Percentiles rank a stretch among this genome's conserved stretches.
Conservation (phyloP, 75 land plant genomes). For the Cunninghamia lanceolata region DNA sequence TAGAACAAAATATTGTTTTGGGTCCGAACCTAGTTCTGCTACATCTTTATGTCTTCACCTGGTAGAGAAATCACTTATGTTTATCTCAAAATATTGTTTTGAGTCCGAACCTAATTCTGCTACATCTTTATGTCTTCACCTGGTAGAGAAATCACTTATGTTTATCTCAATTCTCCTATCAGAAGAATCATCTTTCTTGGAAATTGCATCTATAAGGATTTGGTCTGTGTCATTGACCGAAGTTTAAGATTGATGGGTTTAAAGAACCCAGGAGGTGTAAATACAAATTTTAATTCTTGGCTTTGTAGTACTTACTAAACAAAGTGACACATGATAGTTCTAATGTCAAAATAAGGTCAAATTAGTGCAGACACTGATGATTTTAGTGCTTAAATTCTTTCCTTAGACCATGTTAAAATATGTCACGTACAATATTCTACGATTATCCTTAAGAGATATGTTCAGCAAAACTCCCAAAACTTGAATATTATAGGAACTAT, state of each 20-base stretch:
- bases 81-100: neutral
- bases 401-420: neutral
- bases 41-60: neutral
- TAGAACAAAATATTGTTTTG: no score
- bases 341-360: neutral
- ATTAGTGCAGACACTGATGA: neutral
- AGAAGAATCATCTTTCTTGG: neutral
- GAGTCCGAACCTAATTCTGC: neutral
- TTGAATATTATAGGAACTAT: neutral
- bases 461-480: neutral
- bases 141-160: neutral
- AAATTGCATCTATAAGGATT: neutral
- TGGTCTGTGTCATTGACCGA: neutral
- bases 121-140: neutral
- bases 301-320: neutral
- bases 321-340: neutral
- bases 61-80: neutral
- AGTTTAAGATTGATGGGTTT: neutral
- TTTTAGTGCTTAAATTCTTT: neutral
- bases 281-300: neutral
- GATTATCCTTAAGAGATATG: neutral
- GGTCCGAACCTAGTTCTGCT: neutral
- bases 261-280: neutral
- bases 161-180: neutral
- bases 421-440: neutral